These are phyloP conservation scores for Marsdenia floribunda DNA, from an alignment of 257 asterid species.

Conservation along the genomic window DNA sequence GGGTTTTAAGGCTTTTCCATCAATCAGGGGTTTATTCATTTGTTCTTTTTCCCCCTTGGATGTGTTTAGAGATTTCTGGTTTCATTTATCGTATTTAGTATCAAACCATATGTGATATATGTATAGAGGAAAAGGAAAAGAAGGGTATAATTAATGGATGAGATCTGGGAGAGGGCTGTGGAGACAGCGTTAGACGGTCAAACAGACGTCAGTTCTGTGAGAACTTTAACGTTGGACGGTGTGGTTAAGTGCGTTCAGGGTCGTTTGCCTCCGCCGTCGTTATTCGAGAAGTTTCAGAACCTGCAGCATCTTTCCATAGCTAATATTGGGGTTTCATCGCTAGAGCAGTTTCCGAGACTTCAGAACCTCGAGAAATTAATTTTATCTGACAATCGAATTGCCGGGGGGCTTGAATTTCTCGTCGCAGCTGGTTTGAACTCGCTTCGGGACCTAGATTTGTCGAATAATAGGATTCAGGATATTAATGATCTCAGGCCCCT, in stretches of 20 bases:
- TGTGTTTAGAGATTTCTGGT: slow-evolving; percentile 1
- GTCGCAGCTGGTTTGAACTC: slow-evolving; percentile 71
- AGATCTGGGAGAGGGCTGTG: slow-evolving; percentile 95
- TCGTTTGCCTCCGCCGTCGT: slow-evolving; percentile 79
- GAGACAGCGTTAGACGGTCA: slow-evolving; percentile 89
- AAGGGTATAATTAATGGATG: slow-evolving; percentile 52
- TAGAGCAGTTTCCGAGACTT: slow-evolving; percentile 78
- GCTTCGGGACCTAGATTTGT: slow-evolving; percentile 84
- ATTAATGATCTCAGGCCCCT: slow-evolving; percentile 72
- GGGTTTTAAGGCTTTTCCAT: slow-evolving; percentile 12
- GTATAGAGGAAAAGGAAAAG: slow-evolving; percentile 7
- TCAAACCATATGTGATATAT: neutral
- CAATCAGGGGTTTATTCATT: neutral
- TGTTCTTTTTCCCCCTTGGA: neutral
- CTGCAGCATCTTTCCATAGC: slow-evolving; percentile 86
- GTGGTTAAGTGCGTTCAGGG: slow-evolving; percentile 93
- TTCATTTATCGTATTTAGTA: no score
- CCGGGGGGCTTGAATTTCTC: slow-evolving; percentile 78
- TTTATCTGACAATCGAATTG: slow-evolving; percentile 80
- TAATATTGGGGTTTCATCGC: slow-evolving; percentile 77
- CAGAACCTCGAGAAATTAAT: slow-evolving; percentile 64
- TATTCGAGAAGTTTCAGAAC: slow-evolving; percentile 78
- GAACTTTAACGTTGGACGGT: slow-evolving; percentile 80
- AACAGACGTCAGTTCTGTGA: slow-evolving; percentile 59
- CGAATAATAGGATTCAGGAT: slow-evolving; percentile 82